phyloP scores from a whole-genome alignment of 257 asterid species.

The Cynanchum wilfordii region DNA sequence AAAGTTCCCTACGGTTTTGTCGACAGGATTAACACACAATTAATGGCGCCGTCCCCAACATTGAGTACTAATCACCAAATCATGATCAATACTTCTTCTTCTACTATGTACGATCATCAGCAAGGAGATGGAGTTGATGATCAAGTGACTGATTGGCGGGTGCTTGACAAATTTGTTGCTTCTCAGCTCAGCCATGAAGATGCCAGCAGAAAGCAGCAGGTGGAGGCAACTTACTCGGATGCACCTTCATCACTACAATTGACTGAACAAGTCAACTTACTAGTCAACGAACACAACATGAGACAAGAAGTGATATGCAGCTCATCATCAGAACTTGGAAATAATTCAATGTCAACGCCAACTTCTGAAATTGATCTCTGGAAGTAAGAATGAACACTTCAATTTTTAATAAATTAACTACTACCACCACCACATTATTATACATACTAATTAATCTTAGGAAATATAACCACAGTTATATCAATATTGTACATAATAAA shows the following conservation, averaged over 20 bases:
- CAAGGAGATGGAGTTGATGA: slow-evolving; percentile 23
- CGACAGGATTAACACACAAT: too few relatives aligned
- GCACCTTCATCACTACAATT: slow-evolving; percentile 21
- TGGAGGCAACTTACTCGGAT: slow-evolving; percentile 17
- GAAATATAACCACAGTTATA: slow-evolving; percentile 13
- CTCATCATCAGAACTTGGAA: slow-evolving; percentile 21
- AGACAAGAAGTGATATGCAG: slow-evolving; percentile 22
- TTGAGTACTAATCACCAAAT: not conserved
- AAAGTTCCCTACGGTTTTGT: slow-evolving; percentile 11
- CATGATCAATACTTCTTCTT: not conserved
- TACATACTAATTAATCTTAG: slow-evolving; percentile 11
- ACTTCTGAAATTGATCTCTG: slow-evolving; percentile 39
- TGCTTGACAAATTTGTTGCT: slow-evolving; percentile 63
- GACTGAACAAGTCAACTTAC: slow-evolving; percentile 27
- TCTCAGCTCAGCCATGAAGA: slow-evolving; percentile 51
- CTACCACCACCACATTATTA: not conserved
- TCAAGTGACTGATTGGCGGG: slow-evolving; percentile 63
- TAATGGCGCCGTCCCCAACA: too few relatives aligned
- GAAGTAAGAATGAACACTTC: slow-evolving; percentile 27
- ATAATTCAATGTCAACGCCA: slow-evolving; percentile 21
- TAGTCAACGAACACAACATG: slow-evolving; percentile 22
- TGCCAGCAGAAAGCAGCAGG: slow-evolving; percentile 6
- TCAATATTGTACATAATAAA: slow-evolving; percentile 35
- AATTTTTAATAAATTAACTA: slow-evolving; percentile 5
- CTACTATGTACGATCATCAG: not conserved